These are phyloP conservation scores for Pseudopithomyces chartarum DNA, from an alignment of 2,329 filamentous ascomycete species.

Conservation along the genomic window DNA sequence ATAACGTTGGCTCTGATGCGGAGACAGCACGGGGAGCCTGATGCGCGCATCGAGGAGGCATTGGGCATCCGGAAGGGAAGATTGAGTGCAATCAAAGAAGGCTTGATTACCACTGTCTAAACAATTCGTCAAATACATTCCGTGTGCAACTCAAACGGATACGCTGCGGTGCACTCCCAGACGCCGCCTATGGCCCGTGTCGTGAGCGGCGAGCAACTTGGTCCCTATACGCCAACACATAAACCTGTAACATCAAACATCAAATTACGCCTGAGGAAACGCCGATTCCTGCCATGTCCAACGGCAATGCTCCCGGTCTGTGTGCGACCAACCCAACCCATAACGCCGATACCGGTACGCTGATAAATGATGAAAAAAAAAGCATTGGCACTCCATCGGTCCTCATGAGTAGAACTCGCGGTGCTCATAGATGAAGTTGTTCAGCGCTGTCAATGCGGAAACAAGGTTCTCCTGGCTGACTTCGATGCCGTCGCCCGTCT, in stretches of 20 bases:
- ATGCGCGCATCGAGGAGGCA: constrained; percentile 36
- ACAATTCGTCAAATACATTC: constrained; percentile 12
- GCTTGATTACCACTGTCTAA: constrained; percentile 29
- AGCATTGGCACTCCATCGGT: constrained; percentile 12
- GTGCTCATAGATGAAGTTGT: constrained; percentile 46
- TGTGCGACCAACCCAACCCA: constrained; percentile 18
- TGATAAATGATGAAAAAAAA: constrained; percentile 5
- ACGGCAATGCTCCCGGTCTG: constrained; percentile 17
- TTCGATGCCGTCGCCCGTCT: constrained; percentile 39
- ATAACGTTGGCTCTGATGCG: constrained; percentile 46
- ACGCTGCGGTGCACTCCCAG: constrained; percentile 20
- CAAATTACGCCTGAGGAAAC: background rate
- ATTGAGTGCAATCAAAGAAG: constrained; percentile 31
- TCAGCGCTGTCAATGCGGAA: constrained; percentile 40
- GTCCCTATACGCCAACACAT: constrained; percentile 1
- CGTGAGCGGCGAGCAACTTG: constrained; percentile 4
- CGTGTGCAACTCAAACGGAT: constrained; percentile 12
- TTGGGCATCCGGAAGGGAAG: constrained; percentile 41
- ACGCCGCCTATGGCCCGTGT: constrained; percentile 5
- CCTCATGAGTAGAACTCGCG: constrained; percentile 26
- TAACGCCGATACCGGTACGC: constrained; percentile 28
- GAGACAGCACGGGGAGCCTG: constrained; percentile 32
- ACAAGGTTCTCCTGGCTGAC: constrained; percentile 39
- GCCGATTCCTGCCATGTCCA: constrained; percentile 4
- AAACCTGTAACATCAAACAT: constrained; percentile 13